Conservation (phyloP, 345 rosid genomes). For the Lepidium africanum region DNA sequence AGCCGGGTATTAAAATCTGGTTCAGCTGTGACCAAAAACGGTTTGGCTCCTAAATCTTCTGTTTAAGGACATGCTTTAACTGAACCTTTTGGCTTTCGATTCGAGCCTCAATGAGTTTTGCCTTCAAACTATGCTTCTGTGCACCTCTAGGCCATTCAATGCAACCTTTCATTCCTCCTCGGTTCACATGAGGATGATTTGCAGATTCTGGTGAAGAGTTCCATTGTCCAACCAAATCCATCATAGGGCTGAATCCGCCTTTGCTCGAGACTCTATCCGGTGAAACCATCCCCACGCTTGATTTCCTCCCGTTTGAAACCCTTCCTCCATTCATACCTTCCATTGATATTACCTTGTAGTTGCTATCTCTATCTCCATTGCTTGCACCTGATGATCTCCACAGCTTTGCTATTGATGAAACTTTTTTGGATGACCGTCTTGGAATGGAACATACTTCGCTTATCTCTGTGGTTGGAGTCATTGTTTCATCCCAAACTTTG, state of each 20-base stretch:
- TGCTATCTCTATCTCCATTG: slow-evolving; percentile 55
- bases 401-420: slow-evolving; percentile 69
- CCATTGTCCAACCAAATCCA: slow-evolving; percentile 65
- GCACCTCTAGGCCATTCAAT: slow-evolving; percentile 88
- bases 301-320: slow-evolving; percentile 66
- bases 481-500: slow-evolving; percentile 47
- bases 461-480: slow-evolving; percentile 58
- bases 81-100: slow-evolving; percentile 87
- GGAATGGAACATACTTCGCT: slow-evolving; percentile 64
- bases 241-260: slow-evolving; percentile 55
- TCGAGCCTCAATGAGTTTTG: slow-evolving; percentile 88
- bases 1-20: neutral
- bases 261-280: slow-evolving; percentile 61
- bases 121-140: slow-evolving; percentile 81
- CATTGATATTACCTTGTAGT: slow-evolving; percentile 57
- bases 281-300: slow-evolving; percentile 47
- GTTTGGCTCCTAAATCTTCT: slow-evolving; percentile 53
- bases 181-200: slow-evolving; percentile 59
- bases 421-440: slow-evolving; percentile 50
- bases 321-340: slow-evolving; percentile 66
- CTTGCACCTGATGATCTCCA: slow-evolving; percentile 66
- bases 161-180: slow-evolving; percentile 91
- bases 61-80: slow-evolving; percentile 80
- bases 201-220: slow-evolving; percentile 62
- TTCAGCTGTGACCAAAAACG: neutral